A percentile compares a stretch with the other conserved stretches of the same genome.
Evolutionary conservation across 139 green algal species (phyloP).

Genomic region (Pleodorina starrii): DNA sequence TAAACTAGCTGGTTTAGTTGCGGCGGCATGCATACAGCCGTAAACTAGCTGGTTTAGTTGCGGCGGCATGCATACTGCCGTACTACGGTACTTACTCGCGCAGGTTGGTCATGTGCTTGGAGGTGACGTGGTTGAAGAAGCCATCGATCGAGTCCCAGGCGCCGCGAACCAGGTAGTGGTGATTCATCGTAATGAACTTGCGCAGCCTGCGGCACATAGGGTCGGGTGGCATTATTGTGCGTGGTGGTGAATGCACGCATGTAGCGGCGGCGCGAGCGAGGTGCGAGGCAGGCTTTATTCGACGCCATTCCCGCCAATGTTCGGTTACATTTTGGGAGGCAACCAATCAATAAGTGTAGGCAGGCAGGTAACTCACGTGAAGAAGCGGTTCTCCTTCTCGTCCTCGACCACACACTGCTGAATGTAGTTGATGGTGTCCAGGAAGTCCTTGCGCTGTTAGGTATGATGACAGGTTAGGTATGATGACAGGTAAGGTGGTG

Average conservation of each 20-base stretch:
- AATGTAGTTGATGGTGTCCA: not conserved
- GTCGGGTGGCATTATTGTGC: not conserved
- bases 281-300: not conserved
- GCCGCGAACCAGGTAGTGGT: constrained; percentile 37
- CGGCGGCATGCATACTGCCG: not conserved
- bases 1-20: too few species aligned
- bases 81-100: constrained; percentile 17
- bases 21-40: too few species aligned
- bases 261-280: not conserved
- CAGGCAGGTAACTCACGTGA: not conserved
- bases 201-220: not conserved
- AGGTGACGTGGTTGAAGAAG: constrained; percentile 31
- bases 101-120: constrained; percentile 20
- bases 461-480: too few species aligned
- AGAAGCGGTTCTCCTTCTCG: constrained; percentile 30
- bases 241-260: not conserved
- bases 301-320: not conserved
- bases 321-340: not conserved
- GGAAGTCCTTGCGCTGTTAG: not conserved
- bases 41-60: too few species aligned
- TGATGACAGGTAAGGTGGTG: too few species aligned
- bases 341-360: too few species aligned
- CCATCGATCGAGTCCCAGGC: constrained; percentile 2
- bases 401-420: not conserved
- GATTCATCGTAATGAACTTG: constrained; percentile 41